A percentile compares a stretch with the other conserved stretches of the same genome.
Evolutionary conservation across 2,329 filamentous ascomycete species (phyloP).

Genomic region (Elsinoe perseae): DNA sequence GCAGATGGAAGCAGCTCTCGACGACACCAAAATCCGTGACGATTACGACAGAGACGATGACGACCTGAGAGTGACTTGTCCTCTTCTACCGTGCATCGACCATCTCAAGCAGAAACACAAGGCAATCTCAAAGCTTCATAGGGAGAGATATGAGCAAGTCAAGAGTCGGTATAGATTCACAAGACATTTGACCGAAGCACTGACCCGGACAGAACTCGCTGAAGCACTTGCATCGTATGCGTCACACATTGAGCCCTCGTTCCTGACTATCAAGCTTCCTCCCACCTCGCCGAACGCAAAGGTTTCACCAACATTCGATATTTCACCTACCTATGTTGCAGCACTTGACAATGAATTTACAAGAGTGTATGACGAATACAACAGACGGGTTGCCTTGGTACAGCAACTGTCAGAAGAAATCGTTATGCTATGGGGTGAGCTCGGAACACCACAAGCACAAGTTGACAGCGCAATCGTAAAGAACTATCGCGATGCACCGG

Average conservation of each 20-base stretch:
- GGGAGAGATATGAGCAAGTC: slow-evolving; percentile 89
- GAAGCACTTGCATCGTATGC: slow-evolving; percentile 93
- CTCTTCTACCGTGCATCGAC: slow-evolving; percentile 71
- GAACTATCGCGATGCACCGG: slow-evolving; percentile 79
- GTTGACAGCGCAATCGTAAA: slow-evolving; percentile 83
- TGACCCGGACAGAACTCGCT: slow-evolving; percentile 62
- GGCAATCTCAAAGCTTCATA: slow-evolving; percentile 72
- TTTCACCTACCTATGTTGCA: slow-evolving; percentile 83
- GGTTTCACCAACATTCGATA: slow-evolving; percentile 75
- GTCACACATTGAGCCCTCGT: slow-evolving; percentile 83
- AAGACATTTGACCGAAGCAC: not conserved
- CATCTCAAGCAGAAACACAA: slow-evolving; percentile 77
- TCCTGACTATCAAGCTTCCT: slow-evolving; percentile 76
- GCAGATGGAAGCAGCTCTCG: slow-evolving; percentile 87
- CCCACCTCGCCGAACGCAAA: slow-evolving; percentile 70
- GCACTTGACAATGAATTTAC: slow-evolving; percentile 86
- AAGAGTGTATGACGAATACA: slow-evolving; percentile 94
- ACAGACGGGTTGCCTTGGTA: slow-evolving; percentile 68
- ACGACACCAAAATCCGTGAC: slow-evolving; percentile 60
- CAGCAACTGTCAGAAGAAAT: slow-evolving; percentile 71
- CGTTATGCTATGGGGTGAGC: slow-evolving; percentile 89
- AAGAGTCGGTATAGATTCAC: slow-evolving; percentile 57
- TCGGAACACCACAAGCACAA: slow-evolving; percentile 88
- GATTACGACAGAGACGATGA: slow-evolving; percentile 59
- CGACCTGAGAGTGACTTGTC: slow-evolving; percentile 70